Conservation (phyloP, 208 protist genomes). For the Crithidia sp. region DNA sequence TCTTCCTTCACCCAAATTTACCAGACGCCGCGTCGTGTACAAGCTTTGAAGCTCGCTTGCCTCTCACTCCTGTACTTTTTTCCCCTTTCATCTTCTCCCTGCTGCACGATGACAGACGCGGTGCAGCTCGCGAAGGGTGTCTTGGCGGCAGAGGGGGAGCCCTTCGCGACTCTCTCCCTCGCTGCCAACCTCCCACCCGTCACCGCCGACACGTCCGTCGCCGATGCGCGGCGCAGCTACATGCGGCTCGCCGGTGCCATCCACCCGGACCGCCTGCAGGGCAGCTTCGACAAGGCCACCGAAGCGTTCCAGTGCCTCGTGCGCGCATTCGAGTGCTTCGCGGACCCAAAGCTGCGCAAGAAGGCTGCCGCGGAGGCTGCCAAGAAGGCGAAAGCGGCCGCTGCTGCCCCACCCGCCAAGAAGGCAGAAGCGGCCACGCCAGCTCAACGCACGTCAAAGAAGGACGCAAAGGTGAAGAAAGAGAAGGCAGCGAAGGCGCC, state of each 20-base stretch:
- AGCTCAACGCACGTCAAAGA: neutral
- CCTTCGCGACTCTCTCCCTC: conserved; percentile 67
- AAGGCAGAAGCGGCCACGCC: neutral
- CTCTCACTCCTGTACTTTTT: neutral
- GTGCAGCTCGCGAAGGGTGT: conserved; percentile 57
- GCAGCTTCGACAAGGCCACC: conserved; percentile 63
- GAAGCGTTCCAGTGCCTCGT: conserved; percentile 88
- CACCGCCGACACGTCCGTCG: conserved; percentile 53
- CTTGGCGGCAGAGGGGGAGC: conserved; percentile 50
- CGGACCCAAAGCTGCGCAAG: conserved; percentile 66
- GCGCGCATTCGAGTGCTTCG: conserved; percentile 80
- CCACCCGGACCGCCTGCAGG: conserved; percentile 85
- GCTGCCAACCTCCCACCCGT: conserved; percentile 65
- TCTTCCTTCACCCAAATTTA: neutral
- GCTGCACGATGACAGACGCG: conserved; percentile 36
- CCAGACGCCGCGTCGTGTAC: too few species aligned
- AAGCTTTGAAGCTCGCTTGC: too few species aligned
- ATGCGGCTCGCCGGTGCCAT: conserved; percentile 77
- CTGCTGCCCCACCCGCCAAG: neutral
- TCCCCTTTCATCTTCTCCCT: conserved; percentile 1
- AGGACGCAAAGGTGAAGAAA: conserved; percentile 14
- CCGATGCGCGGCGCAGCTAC: conserved; percentile 81
- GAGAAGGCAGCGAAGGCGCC: conserved; percentile 22
- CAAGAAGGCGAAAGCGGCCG: conserved; percentile 5
- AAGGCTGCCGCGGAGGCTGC: conserved; percentile 20